Conservation (phyloP, 345 rosid genomes). For the Salix arbutifolia region DNA sequence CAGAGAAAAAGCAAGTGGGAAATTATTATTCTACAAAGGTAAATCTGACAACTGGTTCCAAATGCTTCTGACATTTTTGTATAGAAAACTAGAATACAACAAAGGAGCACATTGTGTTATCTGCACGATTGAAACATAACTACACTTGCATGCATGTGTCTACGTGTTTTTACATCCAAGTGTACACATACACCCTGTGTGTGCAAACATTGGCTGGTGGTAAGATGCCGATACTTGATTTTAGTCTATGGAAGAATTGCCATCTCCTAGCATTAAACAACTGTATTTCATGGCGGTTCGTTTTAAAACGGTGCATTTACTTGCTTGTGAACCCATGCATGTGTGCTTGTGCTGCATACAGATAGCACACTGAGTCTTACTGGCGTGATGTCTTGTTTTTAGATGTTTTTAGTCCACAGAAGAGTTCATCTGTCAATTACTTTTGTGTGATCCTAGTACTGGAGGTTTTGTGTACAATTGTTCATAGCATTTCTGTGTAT, state of each 20-base stretch:
- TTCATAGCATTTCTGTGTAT: neutral
- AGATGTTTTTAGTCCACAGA: neutral
- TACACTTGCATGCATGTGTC: neutral
- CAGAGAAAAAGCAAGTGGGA: slow-evolving; percentile 98
- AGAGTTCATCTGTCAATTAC: neutral
- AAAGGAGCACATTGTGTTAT: neutral
- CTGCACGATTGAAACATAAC: neutral
- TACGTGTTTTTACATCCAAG: neutral
- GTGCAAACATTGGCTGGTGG: neutral
- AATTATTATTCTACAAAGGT: slow-evolving; percentile 98
- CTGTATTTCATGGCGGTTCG: neutral
- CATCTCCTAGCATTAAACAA: neutral
- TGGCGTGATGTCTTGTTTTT: neutral
- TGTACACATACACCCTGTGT: neutral
- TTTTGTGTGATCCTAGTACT: neutral
- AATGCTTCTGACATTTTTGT: neutral
- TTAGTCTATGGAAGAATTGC: neutral
- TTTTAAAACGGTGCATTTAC: neutral
- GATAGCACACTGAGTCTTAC: neutral
- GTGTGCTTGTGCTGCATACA: neutral
- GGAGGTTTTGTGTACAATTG: neutral
- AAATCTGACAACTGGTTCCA: neutral
- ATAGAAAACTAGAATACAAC: neutral
- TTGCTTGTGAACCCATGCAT: neutral
- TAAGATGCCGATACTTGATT: neutral